phyloP scores from a whole-genome alignment of 2,329 filamentous ascomycete genomes.

The Pseudocercospora fuligena region DNA sequence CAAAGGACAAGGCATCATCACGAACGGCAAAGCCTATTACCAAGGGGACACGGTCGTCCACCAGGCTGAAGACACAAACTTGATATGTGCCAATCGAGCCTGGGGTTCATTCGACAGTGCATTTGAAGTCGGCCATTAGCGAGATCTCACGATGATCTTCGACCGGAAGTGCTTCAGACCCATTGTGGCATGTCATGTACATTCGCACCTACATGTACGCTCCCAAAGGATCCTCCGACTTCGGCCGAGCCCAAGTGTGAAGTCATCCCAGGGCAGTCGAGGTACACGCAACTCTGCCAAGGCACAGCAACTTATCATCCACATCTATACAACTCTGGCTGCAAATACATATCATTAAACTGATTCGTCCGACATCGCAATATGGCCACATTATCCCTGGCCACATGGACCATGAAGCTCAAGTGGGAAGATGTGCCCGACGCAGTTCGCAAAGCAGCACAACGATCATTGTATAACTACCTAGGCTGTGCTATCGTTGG shows the following conservation, averaged over 20 bases:
- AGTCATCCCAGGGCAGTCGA: neutral
- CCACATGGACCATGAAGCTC: conserved; percentile 54
- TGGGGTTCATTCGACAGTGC: too few species aligned
- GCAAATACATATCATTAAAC: neutral
- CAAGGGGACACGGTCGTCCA: neutral
- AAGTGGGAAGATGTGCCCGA: conserved; percentile 48
- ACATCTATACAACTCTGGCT: neutral
- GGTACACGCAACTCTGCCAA: neutral
- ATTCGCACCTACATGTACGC: neutral
- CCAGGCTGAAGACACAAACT: neutral
- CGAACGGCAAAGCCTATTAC: neutral
- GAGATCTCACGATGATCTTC: neutral
- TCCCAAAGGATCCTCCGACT: neutral
- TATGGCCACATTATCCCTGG: conserved; percentile 56
- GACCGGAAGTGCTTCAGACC: neutral
- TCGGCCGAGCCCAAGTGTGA: conserved; percentile 12
- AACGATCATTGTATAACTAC: conserved; percentile 60
- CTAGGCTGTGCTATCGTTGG: conserved; percentile 60
- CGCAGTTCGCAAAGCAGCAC: conserved; percentile 50
- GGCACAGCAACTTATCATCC: neutral
- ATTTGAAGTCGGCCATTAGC: too few species aligned
- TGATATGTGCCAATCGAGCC: neutral
- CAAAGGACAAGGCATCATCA: neutral
- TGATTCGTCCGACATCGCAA: neutral
- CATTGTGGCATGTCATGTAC: neutral